Conservation (phyloP, 768 basidiomycete species). For the Tricholoma sp. region DNA sequence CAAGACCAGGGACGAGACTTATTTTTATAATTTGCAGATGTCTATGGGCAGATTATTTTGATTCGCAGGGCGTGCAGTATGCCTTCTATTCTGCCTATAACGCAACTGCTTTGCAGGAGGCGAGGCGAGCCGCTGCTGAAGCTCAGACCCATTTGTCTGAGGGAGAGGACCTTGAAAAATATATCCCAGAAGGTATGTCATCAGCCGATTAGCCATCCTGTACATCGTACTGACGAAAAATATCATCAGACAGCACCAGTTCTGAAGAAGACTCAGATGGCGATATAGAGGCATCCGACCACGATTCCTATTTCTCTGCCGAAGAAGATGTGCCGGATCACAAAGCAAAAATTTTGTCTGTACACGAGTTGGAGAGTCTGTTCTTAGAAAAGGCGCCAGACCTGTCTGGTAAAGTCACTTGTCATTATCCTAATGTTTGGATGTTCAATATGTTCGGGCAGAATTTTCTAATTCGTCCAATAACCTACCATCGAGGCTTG, state of each 20-base stretch:
- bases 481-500: constrained; percentile 57
- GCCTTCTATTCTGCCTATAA: constrained; percentile 94
- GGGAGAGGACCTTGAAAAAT: constrained; percentile 3
- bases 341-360: constrained; percentile 75
- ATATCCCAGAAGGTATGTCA: background rate
- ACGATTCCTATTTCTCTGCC: constrained; percentile 42
- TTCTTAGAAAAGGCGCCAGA: constrained; percentile 71
- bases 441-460: constrained; percentile 21
- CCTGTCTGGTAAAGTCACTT: constrained; percentile 44
- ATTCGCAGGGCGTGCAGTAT: constrained; percentile 65
- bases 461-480: constrained; percentile 57
- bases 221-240: background rate
- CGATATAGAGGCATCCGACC: constrained; percentile 20
- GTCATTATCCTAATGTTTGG: background rate
- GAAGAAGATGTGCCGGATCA: constrained; percentile 58
- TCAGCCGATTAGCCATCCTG: background rate
- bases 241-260: constrained; percentile 13
- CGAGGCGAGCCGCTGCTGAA: constrained; percentile 44
- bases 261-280: constrained; percentile 24
- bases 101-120: constrained; percentile 79
- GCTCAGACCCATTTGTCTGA: constrained; percentile 17
- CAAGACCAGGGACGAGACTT: background rate
- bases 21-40: constrained; percentile 37
- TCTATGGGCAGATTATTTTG: constrained; percentile 92
- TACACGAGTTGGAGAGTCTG: constrained; percentile 82